A percentile compares a stretch with the other conserved stretches of the same genome.
Conservation (phyloP, 768 basidiomycete genomes). For the Phaeotremella fagi region DNA sequence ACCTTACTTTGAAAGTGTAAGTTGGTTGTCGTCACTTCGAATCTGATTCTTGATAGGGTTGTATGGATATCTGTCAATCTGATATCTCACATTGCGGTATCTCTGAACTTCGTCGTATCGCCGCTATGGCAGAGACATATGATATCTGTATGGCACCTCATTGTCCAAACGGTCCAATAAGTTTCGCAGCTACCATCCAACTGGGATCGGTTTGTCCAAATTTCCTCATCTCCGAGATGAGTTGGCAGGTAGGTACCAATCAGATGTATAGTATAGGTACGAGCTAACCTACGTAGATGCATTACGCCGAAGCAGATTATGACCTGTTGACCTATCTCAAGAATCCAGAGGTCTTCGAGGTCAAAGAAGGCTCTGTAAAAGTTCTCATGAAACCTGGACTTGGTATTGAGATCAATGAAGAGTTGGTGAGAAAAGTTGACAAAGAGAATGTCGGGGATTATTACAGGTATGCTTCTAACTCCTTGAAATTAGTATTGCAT, state of each 20-base stretch:
- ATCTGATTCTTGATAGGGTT: constrained; percentile 42
- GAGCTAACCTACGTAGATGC: constrained; percentile 51
- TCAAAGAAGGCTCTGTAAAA: constrained; percentile 56
- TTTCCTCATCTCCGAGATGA: constrained; percentile 51
- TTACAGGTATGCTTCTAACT: constrained; percentile 51
- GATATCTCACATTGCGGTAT: constrained; percentile 57
- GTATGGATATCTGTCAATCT: constrained; percentile 66
- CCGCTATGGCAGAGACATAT: constrained; percentile 58
- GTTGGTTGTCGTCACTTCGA: background rate
- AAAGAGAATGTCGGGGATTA: constrained; percentile 49
- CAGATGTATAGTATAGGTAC: constrained; percentile 20
- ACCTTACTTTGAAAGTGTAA: constrained; percentile 56
- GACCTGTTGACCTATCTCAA: constrained; percentile 62
- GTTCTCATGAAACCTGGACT: constrained; percentile 57
- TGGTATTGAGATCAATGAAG: constrained; percentile 62
- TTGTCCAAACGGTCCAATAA: constrained; percentile 65
- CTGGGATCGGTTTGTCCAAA: constrained; percentile 60
- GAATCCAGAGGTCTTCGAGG: constrained; percentile 54
- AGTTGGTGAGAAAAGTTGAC: constrained; percentile 51
- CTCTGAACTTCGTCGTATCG: constrained; percentile 58
- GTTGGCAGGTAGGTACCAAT: constrained; percentile 28
- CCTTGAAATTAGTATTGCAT: background rate
- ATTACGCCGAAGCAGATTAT: constrained; percentile 57
- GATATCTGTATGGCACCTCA: constrained; percentile 65
- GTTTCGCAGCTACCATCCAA: constrained; percentile 65